A percentile compares a stretch with the other conserved stretches of the same genome.
phyloP scores from a whole-genome alignment of 2,329 filamentous ascomycete species.

The Pseudogymnoascus sp. region DNA sequence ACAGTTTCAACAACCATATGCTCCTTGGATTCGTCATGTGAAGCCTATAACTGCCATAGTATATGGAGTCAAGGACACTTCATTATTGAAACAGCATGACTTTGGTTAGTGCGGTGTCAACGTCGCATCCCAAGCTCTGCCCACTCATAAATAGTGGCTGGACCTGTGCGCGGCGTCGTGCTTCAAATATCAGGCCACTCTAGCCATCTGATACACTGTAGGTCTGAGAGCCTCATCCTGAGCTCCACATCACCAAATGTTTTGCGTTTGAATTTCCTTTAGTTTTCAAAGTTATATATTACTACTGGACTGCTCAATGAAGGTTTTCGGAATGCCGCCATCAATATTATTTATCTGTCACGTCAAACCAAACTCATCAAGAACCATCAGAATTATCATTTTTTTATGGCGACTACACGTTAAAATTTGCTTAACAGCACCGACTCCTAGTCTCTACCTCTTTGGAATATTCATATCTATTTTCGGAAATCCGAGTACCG shows the following conservation, averaged over 20 bases:
- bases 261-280: not conserved
- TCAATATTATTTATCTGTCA: not conserved
- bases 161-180: not conserved
- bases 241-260: slow-evolving; percentile 1
- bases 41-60: not conserved
- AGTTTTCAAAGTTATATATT: slow-evolving; percentile 2
- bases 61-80: not conserved
- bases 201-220: slow-evolving; percentile 4
- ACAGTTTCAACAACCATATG: not conserved
- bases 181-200: slow-evolving; percentile 6
- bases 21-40: not conserved
- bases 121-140: not conserved
- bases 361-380: not conserved
- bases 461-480: not conserved
- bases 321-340: not conserved
- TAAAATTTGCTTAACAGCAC: not conserved
- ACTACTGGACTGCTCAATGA: not conserved
- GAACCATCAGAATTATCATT: not conserved
- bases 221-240: slow-evolving; percentile 5
- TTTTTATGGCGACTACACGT: not conserved
- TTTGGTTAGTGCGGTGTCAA: not conserved
- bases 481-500: not conserved
- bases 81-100: slow-evolving; percentile 1
- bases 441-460: not conserved
- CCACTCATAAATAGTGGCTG: slow-evolving; percentile 1